Evolutionary conservation across 495 filamentous ascomycete species (phyloP).

Genomic region (Penicillium manginii): DNA sequence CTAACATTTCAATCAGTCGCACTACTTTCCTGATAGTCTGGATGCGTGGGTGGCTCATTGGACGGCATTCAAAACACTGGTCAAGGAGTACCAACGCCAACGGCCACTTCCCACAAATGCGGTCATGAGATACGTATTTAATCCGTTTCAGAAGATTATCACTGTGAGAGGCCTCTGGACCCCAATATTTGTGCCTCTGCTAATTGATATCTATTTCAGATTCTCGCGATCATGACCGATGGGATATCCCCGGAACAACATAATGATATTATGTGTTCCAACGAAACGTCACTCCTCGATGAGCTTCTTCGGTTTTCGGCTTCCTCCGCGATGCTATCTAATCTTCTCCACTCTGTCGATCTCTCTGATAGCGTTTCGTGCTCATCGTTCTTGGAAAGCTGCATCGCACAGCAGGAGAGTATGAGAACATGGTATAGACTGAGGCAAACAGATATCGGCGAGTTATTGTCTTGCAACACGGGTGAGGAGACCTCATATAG

Average conservation of each 20-base stretch:
- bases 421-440: background rate
- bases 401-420: background rate
- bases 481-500: background rate
- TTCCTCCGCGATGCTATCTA: background rate
- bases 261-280: background rate
- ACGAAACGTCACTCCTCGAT: background rate
- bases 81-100: background rate
- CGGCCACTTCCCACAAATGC: background rate
- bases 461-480: background rate
- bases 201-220: background rate
- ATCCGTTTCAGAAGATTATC: background rate
- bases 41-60: background rate
- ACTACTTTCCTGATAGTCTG: background rate
- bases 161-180: background rate
- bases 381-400: background rate
- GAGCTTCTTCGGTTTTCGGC: background rate
- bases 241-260: background rate
- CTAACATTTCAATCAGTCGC: background rate
- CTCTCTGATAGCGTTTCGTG: background rate
- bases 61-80: background rate
- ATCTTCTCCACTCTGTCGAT: background rate
- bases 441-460: background rate
- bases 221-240: conserved; percentile 1
- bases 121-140: background rate
- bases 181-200: background rate